Evolutionary conservation across 768 basidiomycete genomes (phyloP).

Genomic region (Suillus fuscotomentosus): DNA sequence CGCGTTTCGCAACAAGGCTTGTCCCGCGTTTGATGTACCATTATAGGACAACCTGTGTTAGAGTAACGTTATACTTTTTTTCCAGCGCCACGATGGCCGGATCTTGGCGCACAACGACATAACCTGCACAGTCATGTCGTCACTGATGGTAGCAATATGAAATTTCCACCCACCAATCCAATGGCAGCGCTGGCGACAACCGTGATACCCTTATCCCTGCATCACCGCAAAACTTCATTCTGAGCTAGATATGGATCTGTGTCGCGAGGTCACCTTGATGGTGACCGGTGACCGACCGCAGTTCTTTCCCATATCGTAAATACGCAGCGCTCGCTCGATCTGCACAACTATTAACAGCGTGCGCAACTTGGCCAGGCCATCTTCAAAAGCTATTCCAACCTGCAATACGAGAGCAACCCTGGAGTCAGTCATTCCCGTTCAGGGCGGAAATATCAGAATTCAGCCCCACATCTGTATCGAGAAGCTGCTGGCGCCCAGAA

Average conservation of each 20-base stretch:
- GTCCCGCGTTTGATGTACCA: slow-evolving; percentile 57
- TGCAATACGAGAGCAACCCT: not conserved
- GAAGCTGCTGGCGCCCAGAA: slow-evolving; percentile 38
- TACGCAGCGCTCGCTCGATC: slow-evolving; percentile 18
- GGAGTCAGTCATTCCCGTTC: slow-evolving; percentile 5
- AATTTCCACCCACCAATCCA: slow-evolving; percentile 36
- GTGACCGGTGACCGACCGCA: slow-evolving; percentile 34
- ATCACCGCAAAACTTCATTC: slow-evolving; percentile 41
- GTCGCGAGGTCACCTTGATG: slow-evolving; percentile 13
- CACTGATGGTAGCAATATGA: not conserved
- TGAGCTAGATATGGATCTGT: slow-evolving; percentile 42
- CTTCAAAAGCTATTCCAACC: slow-evolving; percentile 7
- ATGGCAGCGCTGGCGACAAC: slow-evolving; percentile 49
- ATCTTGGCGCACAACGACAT: slow-evolving; percentile 34
- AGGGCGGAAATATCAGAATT: slow-evolving; percentile 31
- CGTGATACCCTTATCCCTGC: slow-evolving; percentile 39
- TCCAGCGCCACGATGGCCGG: slow-evolving; percentile 32
- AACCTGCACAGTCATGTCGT: slow-evolving; percentile 5
- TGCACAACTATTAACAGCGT: slow-evolving; percentile 33
- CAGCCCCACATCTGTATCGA: slow-evolving; percentile 41
- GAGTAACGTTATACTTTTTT: slow-evolving; percentile 39
- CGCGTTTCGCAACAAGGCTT: slow-evolving; percentile 55
- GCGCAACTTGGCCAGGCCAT: slow-evolving; percentile 33
- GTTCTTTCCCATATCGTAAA: slow-evolving; percentile 18
- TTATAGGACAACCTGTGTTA: slow-evolving; percentile 53